These are phyloP conservation scores for Albifimbria verrucaria DNA, from an alignment of 2,329 filamentous ascomycete species.

Conservation along the genomic window DNA sequence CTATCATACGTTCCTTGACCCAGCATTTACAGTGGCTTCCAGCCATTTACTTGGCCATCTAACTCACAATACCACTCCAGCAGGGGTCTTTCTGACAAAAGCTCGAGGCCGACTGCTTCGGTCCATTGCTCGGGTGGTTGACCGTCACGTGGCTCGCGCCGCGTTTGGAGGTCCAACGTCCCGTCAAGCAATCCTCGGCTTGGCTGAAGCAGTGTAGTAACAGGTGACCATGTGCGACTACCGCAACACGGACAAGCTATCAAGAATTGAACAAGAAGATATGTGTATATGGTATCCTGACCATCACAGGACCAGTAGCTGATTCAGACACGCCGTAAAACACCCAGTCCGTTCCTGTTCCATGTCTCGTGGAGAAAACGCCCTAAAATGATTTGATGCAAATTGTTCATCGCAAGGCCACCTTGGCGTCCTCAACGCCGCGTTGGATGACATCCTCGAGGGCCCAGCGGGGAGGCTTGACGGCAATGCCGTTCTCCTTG, in stretches of 20 bases:
- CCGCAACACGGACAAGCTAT: neutral
- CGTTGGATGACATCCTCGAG: slow-evolving; percentile 77
- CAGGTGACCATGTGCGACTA: neutral
- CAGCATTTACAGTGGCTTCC: neutral
- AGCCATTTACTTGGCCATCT: neutral
- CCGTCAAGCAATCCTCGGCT: neutral
- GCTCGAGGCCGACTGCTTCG: no score
- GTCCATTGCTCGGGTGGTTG: no score
- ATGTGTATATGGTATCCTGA: neutral
- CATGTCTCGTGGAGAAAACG: slow-evolving; percentile 13
- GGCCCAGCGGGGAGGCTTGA: slow-evolving; percentile 76
- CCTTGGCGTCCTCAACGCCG: slow-evolving; percentile 73
- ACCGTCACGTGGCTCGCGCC: no score
- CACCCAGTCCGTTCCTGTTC: neutral
- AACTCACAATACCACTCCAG: neutral
- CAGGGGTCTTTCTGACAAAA: no score
- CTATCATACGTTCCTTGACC: neutral
- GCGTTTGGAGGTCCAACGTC: no score
- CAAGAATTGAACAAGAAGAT: neutral
- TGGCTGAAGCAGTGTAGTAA: neutral
- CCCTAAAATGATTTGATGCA: slow-evolving; percentile 14
- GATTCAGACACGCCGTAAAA: slow-evolving; percentile 3
- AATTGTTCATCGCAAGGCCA: slow-evolving; percentile 57
- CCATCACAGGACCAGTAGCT: neutral
- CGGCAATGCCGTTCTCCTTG: slow-evolving; percentile 60